phyloP scores from a whole-genome alignment of 345 rosid genomes.

The Ailanthus altissimus region DNA sequence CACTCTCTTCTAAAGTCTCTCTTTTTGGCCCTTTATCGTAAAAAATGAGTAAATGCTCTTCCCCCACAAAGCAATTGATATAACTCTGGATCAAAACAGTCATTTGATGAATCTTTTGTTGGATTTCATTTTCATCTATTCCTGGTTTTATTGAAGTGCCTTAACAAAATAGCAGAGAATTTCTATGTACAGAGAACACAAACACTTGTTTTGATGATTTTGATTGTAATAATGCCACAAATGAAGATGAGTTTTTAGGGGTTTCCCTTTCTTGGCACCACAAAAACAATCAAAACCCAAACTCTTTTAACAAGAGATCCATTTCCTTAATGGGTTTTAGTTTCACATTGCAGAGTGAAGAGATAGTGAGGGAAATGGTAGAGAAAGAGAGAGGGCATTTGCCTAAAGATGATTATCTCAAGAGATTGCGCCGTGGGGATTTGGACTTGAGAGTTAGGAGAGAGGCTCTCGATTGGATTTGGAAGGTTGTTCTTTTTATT shows the following conservation, averaged over 20 bases:
- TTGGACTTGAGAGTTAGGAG: slow-evolving; percentile 51
- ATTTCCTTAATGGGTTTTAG: slow-evolving; percentile 38
- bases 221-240: slow-evolving; percentile 23
- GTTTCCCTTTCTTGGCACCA: slow-evolving; percentile 16
- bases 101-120: slow-evolving; percentile 34
- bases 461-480: slow-evolving; percentile 70
- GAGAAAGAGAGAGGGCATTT: slow-evolving; percentile 57
- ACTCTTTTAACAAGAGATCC: slow-evolving; percentile 29
- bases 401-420: slow-evolving; percentile 56
- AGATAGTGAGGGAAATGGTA: slow-evolving; percentile 55
- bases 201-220: slow-evolving; percentile 37
- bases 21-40: slow-evolving; percentile 24
- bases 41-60: slow-evolving; percentile 19
- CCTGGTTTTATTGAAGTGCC: slow-evolving; percentile 16
- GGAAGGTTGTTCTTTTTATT: slow-evolving; percentile 43
- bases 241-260: slow-evolving; percentile 28
- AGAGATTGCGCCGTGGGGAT: slow-evolving; percentile 55
- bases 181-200: slow-evolving; percentile 53
- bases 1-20: not conserved
- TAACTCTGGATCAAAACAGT: slow-evolving; percentile 13
- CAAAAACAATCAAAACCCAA: slow-evolving; percentile 27
- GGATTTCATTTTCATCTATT: slow-evolving; percentile 12
- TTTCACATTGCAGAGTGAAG: slow-evolving; percentile 47
- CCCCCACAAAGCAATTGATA: slow-evolving; percentile 28
- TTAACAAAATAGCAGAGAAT: slow-evolving; percentile 46